phyloP scores from a whole-genome alignment of 805 yeast genomes.

The Zygosaccharomyces lentus region DNA sequence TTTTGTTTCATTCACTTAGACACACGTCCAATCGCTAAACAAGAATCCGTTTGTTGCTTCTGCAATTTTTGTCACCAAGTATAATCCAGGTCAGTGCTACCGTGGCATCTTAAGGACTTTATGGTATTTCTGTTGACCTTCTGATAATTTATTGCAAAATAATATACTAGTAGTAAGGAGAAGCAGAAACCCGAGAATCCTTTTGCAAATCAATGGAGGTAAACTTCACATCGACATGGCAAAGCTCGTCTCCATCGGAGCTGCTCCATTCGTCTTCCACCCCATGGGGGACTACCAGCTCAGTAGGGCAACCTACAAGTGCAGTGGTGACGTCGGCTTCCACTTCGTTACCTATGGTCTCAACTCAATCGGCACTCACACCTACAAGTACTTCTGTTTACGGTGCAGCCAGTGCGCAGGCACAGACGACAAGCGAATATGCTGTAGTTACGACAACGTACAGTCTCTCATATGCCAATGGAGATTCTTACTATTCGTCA shows the following conservation, averaged over 20 bases:
- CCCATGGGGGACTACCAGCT: background rate
- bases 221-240: background rate
- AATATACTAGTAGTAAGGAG: background rate
- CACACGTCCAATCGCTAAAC: background rate
- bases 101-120: background rate
- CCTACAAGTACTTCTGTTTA: background rate
- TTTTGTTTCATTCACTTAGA: background rate
- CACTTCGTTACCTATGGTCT: background rate
- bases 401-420: background rate
- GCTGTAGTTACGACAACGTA: background rate
- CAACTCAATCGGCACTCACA: background rate
- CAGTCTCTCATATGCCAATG: background rate
- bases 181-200: background rate
- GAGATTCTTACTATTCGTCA: background rate
- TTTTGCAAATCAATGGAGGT: conserved; percentile 2
- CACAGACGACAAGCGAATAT: background rate
- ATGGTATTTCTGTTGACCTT: background rate
- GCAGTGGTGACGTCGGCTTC: background rate
- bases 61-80: background rate
- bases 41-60: background rate
- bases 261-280: background rate
- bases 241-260: conserved; percentile 3
- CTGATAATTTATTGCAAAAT: background rate
- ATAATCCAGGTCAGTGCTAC: background rate
- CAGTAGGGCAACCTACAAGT: background rate